phyloP scores from a whole-genome alignment of 129 eudicot species.

The Ambrosia artemisiifolia region DNA sequence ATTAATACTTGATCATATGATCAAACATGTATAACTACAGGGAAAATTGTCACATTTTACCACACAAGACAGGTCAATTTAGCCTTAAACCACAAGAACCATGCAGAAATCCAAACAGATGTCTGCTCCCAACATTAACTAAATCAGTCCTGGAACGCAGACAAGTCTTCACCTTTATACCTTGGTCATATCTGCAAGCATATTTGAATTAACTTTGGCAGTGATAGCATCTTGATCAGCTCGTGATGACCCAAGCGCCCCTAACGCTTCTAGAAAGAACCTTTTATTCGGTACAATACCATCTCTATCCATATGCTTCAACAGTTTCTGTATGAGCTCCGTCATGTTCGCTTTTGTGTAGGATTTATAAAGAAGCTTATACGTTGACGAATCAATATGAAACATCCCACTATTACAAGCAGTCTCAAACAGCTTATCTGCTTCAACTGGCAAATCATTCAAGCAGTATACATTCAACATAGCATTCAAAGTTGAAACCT shows the following conservation, averaged over 20 bases:
- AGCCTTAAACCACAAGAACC: neutral
- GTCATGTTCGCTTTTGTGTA: conserved; percentile 75
- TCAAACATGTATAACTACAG: neutral
- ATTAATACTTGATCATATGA: neutral
- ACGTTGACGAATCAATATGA: conserved; percentile 57
- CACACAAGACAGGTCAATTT: neutral
- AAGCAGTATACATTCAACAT: conserved; percentile 84
- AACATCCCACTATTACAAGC: conserved; percentile 37
- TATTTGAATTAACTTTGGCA: too few species aligned
- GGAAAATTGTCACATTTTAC: neutral
- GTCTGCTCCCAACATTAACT: neutral
- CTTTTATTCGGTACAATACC: conserved; percentile 76
- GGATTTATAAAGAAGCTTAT: conserved; percentile 83
- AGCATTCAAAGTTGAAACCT: conserved; percentile 72
- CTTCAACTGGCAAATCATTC: conserved; percentile 61
- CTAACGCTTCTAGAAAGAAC: conserved; percentile 79
- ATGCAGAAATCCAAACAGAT: neutral
- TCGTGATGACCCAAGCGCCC: too few species aligned
- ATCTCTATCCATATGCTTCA: conserved; percentile 72
- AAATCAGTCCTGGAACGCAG: neutral
- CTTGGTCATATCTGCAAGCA: too few species aligned
- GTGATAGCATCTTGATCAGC: too few species aligned
- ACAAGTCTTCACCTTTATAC: neutral
- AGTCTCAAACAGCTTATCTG: too few species aligned
- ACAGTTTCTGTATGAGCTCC: conserved; percentile 55